These are phyloP conservation scores for Suhomyces choctaworum DNA, from an alignment of 1,139 yeast genomes.

Conservation along the genomic window DNA sequence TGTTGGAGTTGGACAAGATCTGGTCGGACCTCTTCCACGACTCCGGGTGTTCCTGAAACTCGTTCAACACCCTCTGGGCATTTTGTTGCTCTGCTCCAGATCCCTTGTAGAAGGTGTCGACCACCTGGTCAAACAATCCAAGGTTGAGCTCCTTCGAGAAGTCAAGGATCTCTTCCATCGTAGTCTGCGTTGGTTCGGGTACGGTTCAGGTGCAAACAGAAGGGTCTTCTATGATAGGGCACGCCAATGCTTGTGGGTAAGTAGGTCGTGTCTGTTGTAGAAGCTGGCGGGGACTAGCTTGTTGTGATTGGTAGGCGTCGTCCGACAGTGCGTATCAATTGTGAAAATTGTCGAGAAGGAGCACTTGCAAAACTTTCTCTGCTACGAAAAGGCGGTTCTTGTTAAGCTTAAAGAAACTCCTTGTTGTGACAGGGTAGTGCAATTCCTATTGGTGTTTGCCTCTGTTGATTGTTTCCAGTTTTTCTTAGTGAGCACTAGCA, in stretches of 20 bases:
- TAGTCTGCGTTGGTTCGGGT: background rate
- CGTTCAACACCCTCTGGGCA: constrained; percentile 82
- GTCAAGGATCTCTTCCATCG: constrained; percentile 87
- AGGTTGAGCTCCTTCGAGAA: constrained; percentile 84
- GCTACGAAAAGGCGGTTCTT: too few relatives aligned
- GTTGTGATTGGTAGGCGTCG: too few relatives aligned
- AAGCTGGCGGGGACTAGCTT: too few relatives aligned
- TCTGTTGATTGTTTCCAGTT: background rate
- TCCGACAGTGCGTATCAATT: too few relatives aligned
- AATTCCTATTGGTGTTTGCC: background rate
- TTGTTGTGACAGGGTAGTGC: too few relatives aligned
- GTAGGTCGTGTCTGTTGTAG: too few relatives aligned
- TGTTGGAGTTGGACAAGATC: constrained; percentile 74
- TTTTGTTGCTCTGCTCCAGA: constrained; percentile 76
- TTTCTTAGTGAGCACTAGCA: background rate
- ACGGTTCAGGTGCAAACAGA: too few relatives aligned
- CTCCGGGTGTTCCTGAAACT: constrained; percentile 92
- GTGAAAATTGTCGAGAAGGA: too few relatives aligned
- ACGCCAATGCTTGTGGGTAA: too few relatives aligned
- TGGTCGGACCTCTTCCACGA: constrained; percentile 95
- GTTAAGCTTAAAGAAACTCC: too few relatives aligned
- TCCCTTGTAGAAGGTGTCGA: constrained; percentile 82
- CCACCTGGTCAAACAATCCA: constrained; percentile 76
- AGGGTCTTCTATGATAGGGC: too few relatives aligned
- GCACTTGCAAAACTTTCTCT: too few relatives aligned